Base-by-base conservation (phyloP, 2,329 filamentous ascomycete species). In the Davidsoniella virescens region DNA sequence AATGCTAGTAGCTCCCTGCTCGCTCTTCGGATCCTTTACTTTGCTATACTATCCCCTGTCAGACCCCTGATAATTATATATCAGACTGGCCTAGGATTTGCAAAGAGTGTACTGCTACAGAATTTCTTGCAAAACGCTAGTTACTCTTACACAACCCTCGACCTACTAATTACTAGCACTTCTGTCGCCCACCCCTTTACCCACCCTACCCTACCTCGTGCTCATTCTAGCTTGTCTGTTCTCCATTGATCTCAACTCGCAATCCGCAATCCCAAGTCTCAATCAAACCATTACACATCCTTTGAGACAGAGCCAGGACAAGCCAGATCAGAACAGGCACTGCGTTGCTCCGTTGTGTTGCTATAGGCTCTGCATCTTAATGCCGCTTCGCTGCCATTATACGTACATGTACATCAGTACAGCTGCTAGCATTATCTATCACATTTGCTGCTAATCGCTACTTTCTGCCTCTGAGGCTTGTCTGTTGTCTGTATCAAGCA, bases 211-310 rank as follows among this genome's bases (percentile, higher is more conserved):
- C 41, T 37, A 39, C 17, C 46, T 23, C 10, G 18, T 48, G 17
- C 29, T 29, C 44, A 44, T 40, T 25, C 41, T 52, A 52, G 51
- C 33, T 52, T 44, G 46, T 33, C 20, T 23, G 46, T 48, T 49
- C 51, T 37, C 51, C 46, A 52, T 52, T 49, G 45, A 52, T 44
- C 25, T 47, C 41, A 48, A 44, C 48, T 29, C 38, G 36, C 45
- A 52, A 52, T 52, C 46, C 50, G 20, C 44, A 29, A 42, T 44
- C 33, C 39, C 38, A 46, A 50, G 39, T 48, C 50, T 40, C 40
- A 52, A 52, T 52, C 45, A 52, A 48, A 43, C 45, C 50, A 36
- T 36, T 29, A 3, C 26, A 29, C 26, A 29, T 10, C 26, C 26
- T 6, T 29, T 29, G n/a, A n/a, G n/a, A n/a, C n/a, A 3, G 26